Evolutionary conservation across 2,329 filamentous ascomycete species (phyloP).

Genomic region (Diplocarpon rosae): DNA sequence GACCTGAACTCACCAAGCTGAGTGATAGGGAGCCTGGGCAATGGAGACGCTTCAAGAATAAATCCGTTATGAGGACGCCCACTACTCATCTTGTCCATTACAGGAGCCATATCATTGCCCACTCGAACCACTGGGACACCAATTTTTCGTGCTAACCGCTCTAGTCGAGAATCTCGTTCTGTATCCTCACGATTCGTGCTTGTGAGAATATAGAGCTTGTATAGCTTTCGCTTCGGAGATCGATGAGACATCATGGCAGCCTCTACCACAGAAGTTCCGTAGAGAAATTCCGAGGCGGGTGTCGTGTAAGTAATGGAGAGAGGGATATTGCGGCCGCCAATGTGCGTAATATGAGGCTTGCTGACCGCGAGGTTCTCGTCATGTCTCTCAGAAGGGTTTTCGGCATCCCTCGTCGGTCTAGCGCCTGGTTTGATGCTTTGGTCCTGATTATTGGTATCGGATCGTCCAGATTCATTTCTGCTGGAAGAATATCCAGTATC

Average conservation of each 20-base stretch:
- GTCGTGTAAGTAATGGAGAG: conserved; percentile 58
- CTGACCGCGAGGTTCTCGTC: no score
- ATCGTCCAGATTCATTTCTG: background rate
- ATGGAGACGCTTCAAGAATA: conserved; percentile 73
- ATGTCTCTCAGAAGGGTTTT: background rate
- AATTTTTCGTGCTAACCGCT: conserved; percentile 35
- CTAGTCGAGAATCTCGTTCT: conserved; percentile 34
- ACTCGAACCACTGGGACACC: conserved; percentile 48
- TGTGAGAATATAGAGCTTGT: conserved; percentile 71
- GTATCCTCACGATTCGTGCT: conserved; percentile 42
- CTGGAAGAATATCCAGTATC: no score
- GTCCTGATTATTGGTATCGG: background rate
- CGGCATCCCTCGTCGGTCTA: background rate
- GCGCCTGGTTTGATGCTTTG: background rate
- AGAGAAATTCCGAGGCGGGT: conserved; percentile 83
- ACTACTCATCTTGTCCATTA: conserved; percentile 74
- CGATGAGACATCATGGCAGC: conserved; percentile 55
- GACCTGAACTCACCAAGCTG: conserved; percentile 33
- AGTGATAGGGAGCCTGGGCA: conserved; percentile 60
- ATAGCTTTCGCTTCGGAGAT: conserved; percentile 56
- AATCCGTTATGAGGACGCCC: conserved; percentile 84
- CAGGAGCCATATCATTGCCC: conserved; percentile 46
- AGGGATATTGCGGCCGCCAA: conserved; percentile 21
- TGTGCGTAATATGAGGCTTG: background rate
- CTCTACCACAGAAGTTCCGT: conserved; percentile 70